phyloP scores from a whole-genome alignment of 371 early-diverging fungal genomes.

The Saksenaea vasiformis region DNA sequence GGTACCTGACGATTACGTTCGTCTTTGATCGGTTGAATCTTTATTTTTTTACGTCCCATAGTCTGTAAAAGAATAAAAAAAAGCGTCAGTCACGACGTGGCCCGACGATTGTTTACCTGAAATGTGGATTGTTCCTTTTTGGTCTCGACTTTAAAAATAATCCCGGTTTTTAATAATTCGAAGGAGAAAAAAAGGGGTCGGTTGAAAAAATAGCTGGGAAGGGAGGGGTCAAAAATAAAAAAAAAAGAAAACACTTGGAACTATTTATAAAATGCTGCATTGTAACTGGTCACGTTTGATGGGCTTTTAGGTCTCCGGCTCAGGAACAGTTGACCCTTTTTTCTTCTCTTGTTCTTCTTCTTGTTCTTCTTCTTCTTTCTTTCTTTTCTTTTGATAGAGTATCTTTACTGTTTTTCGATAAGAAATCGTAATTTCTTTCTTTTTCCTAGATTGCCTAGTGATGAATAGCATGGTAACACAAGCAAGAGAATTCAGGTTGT shows the following conservation, averaged over 20 bases:
- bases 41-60: constrained; percentile 98
- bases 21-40: constrained; percentile 91
- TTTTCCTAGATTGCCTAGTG: too few species aligned
- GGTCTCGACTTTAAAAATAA: constrained; percentile 6
- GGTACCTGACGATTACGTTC: constrained; percentile 92
- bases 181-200: constrained; percentile 3
- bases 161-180: not conserved
- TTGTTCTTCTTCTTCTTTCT: not conserved
- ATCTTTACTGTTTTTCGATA: too few species aligned
- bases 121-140: constrained; percentile 6
- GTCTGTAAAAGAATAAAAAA: not conserved
- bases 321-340: not conserved
- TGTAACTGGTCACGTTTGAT: not conserved
- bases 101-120: constrained; percentile 3
- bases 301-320: not conserved
- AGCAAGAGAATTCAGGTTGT: too few species aligned
- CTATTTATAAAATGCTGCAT: not conserved
- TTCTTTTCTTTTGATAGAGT: too few species aligned
- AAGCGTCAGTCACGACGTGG: not conserved
- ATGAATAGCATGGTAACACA: too few species aligned
- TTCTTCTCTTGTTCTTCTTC: not conserved
- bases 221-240: not conserved
- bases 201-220: not conserved
- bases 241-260: constrained; percentile 1
- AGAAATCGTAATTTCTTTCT: too few species aligned